These are phyloP conservation scores for Aegilops umbellulata DNA, from an alignment of 176 grass and related monocot genomes.

Conservation along the genomic window DNA sequence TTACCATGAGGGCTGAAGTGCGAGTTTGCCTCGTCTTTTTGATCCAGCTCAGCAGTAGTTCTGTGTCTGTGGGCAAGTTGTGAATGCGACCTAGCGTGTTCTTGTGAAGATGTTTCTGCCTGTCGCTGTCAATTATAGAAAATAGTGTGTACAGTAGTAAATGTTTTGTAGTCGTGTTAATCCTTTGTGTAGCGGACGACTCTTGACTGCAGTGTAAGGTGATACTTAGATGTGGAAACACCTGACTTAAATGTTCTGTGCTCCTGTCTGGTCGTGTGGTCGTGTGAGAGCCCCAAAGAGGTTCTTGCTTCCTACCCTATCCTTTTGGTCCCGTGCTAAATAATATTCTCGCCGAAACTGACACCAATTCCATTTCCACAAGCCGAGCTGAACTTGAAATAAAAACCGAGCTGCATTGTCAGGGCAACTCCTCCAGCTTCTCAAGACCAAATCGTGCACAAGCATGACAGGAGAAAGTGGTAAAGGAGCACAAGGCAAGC, in stretches of 20 bases:
- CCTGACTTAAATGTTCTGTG: conserved; percentile 8
- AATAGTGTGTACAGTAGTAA: conserved; percentile 40
- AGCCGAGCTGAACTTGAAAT: neutral
- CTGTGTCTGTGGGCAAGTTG: conserved; percentile 8
- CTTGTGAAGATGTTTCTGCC: conserved; percentile 20
- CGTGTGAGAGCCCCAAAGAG: conserved; percentile 16
- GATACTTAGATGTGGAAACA: conserved; percentile 17
- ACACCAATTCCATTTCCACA: neutral
- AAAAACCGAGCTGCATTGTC: neutral
- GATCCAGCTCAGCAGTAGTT: conserved; percentile 8
- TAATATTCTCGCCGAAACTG: neutral
- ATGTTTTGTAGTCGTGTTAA: conserved; percentile 35
- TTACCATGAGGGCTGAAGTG: neutral
- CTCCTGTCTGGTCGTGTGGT: conserved; percentile 5
- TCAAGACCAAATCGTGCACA: neutral
- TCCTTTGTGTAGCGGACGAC: conserved; percentile 25
- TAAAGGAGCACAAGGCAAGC: conserved; percentile 43
- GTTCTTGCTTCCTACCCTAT: neutral
- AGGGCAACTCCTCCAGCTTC: neutral
- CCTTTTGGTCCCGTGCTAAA: neutral
- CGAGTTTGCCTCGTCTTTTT: neutral
- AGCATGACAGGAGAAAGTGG: conserved; percentile 28
- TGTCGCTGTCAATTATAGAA: conserved; percentile 41
- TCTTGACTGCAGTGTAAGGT: conserved; percentile 27
- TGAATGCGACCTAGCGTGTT: neutral